Evolutionary conservation across 352 stramenopile species (phyloP), one percentile per base, ranked within the genome.

Genomic region (Globisporangium megalacanthum): DNA sequence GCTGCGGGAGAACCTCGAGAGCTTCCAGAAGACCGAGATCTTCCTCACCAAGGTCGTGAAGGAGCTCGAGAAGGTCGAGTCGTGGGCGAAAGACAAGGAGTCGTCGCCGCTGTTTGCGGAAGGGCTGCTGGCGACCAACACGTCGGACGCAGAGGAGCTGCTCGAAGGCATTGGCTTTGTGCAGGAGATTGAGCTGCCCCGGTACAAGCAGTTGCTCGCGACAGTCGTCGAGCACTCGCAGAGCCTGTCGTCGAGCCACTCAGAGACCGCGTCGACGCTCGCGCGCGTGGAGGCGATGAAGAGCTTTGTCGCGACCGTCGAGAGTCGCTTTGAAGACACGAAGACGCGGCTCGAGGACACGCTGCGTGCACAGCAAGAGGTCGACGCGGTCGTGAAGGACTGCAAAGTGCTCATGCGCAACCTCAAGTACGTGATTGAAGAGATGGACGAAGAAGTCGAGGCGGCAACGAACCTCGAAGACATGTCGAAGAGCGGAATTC

Each of bases 371-470:
- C 83, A 93, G 49, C 68, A 77, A 52, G 72, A 90, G 52, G 72
- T 94, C 13, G 83, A 92, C 46, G 77, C 78, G 0, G 86, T 96
- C 15, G 86, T 88, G 35, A 93, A 95, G 69, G 86, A 94, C 58
- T 88, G 77, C 69, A 93, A 91, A 63, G 69, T 86, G 9, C 65
- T 90, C 39, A 91, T 92, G 73, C 82, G 83, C 45, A 92, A 89
- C 56, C 76, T 96, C 42, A 94, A 93, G 75, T 94, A 96, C 63
- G 77, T 80, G 7, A 89, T 95, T 14, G 84, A 93, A 62, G 79
- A 92, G 56, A 87, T 96, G 77, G 86, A 95, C 47, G 84, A 95
- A 60, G 82, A 94, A 64, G 78, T 95, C 19, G 82, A 90, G 58
- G 77, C 79, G 4, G 77, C 77, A 19, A 88, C 77, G 4, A 88